Base-by-base conservation (phyloP, 805 yeast genomes). In the Candida ortonii region DNA sequence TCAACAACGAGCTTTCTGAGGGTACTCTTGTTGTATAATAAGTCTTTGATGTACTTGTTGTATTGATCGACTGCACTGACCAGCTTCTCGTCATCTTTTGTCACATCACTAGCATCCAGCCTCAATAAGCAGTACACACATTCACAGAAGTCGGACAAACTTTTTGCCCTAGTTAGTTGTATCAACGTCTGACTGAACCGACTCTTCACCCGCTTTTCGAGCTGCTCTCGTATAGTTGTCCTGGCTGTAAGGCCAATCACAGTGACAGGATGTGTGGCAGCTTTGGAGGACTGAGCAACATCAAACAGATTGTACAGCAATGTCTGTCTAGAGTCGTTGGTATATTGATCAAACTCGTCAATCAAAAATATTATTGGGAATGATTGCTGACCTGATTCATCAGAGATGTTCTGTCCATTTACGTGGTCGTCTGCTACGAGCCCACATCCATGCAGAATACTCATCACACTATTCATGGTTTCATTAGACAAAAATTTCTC, bases 181-280 rank as follows among this genome's bases (percentile, higher is more conserved):
- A 88, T 69, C 3, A 83, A 60, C 31, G 95, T 64, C 53, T 90
- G 96, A 12, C 93, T 80, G 56, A 89, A 93, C 44, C 99, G 65
- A 37, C 94, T 81, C 46, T 87, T 73, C 1, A 93, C 97, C 50
- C 99, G 71, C 53, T 90, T 93, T 53, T 93, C 99, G 28, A 93
- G 64, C 48, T 77, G 68, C 48, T 90, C 97, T 31, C 89, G 68
- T 1, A 87, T 71, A 5, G 84, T 85, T 30, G 86, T 66, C 34
- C 81, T 78, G 1, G 89, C 71, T 1, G 94, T 80, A 9, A 82
- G 60, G 2, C 97, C 97, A 29, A 93, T 58, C 5, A 90, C 84
- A 33, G 93, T 74, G 5, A 89, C 77, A 1, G 96, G 95, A 2
- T 75, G 68, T 8, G 33, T 18, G 7, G 16, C 17, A 2, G 74